Evolutionary conservation across 495 filamentous ascomycete genomes (phyloP).

Genomic region (Aspergillus egyptiacus): DNA sequence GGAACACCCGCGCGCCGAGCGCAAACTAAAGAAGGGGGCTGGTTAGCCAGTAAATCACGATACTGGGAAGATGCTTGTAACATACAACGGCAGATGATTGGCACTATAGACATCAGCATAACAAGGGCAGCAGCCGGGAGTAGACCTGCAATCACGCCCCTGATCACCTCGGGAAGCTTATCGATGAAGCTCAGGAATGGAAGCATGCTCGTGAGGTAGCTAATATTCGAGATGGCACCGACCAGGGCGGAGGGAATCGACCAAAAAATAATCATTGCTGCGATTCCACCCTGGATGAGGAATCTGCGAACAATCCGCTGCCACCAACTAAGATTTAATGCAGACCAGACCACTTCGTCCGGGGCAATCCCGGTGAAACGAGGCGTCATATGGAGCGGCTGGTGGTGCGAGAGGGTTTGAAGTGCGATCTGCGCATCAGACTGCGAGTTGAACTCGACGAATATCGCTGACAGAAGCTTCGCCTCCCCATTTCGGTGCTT

Average conservation of each 20-base stretch:
- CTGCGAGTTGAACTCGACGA: conserved; percentile 79
- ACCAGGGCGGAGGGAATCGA: conserved; percentile 81
- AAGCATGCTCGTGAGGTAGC: conserved; percentile 52
- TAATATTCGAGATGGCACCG: conserved; percentile 74
- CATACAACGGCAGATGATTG: conserved; percentile 72
- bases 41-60: conserved; percentile 7
- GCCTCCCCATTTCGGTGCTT: conserved; percentile 43
- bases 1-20: conserved; percentile 72
- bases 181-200: conserved; percentile 65
- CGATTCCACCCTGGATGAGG: conserved; percentile 59
- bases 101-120: conserved; percentile 80
- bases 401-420: conserved; percentile 76
- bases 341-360: conserved; percentile 74
- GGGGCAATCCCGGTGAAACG: conserved; percentile 75
- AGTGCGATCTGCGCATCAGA: conserved; percentile 73
- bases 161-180: conserved; percentile 59
- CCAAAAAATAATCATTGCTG: conserved; percentile 82
- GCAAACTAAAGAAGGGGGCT: conserved; percentile 46
- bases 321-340: conserved; percentile 78
- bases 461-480: conserved; percentile 59
- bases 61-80: not conserved
- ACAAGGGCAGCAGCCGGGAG: conserved; percentile 70
- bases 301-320: conserved; percentile 65
- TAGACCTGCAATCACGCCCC: conserved; percentile 75
- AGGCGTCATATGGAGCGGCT: conserved; percentile 79